Evolutionary conservation across 2,329 filamentous ascomycete genomes (phyloP).

Genomic region (Pseudopithomyces chartarum): DNA sequence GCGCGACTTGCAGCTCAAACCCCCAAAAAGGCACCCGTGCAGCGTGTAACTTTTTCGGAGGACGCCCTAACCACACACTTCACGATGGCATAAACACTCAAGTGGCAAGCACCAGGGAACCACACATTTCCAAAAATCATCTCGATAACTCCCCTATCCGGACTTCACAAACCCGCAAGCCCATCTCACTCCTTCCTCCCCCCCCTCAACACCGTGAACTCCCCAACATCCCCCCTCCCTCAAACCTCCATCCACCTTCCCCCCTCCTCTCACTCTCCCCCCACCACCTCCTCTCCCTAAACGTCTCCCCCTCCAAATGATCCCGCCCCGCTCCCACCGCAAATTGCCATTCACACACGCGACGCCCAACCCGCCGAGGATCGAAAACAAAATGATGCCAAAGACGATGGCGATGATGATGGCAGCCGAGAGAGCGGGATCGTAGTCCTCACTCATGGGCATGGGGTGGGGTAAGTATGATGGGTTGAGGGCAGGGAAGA

Average conservation of each 20-base stretch:
- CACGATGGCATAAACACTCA: too few species aligned
- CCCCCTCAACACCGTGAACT: too few species aligned
- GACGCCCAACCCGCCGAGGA: not conserved
- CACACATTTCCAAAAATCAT: too few species aligned
- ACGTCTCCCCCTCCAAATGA: not conserved
- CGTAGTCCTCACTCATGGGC: not conserved
- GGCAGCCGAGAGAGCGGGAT: not conserved
- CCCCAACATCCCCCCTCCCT: too few species aligned
- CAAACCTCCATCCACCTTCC: not conserved
- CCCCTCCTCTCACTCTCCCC: not conserved
- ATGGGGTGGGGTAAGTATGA: too few species aligned
- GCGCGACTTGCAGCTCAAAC: not conserved
- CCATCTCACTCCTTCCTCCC: too few species aligned
- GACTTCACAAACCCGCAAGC: too few species aligned
- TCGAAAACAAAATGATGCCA: not conserved
- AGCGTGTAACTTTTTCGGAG: too few species aligned
- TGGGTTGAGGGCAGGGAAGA: too few species aligned
- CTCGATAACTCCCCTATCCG: too few species aligned
- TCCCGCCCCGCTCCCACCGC: not conserved
- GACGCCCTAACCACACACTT: too few species aligned
- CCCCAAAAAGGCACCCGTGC: not conserved
- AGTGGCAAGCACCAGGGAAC: too few species aligned
- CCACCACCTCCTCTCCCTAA: not conserved
- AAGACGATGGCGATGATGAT: not conserved
- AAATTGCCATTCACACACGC: not conserved